phyloP scores from a whole-genome alignment of 2,329 filamentous ascomycete genomes.

The Phyllosticta paracitricarpa region DNA sequence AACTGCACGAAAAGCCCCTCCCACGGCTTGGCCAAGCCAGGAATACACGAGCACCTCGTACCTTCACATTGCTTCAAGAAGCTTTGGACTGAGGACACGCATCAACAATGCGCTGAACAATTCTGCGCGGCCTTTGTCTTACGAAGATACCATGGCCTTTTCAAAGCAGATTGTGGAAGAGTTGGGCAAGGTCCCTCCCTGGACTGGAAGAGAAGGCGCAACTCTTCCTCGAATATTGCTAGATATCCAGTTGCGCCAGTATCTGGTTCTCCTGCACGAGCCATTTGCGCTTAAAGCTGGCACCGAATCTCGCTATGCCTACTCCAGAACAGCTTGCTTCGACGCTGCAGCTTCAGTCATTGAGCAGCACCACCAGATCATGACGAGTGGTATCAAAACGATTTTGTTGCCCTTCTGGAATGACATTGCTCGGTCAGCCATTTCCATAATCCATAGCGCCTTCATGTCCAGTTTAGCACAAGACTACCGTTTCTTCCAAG shows the following conservation, averaged over 20 bases:
- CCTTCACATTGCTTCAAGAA: constrained; percentile 16
- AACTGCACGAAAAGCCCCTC: constrained; percentile 16
- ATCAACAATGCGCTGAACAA: constrained; percentile 25
- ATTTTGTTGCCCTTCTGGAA: neutral
- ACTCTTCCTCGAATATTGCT: constrained; percentile 15
- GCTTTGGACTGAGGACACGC: constrained; percentile 22
- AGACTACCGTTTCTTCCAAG: constrained; percentile 19
- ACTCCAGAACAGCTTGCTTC: constrained; percentile 23
- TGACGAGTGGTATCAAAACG: neutral
- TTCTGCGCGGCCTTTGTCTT: constrained; percentile 19
- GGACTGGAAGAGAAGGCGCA: constrained; percentile 2
- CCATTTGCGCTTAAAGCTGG: constrained; percentile 22
- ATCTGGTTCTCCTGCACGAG: constrained; percentile 24
- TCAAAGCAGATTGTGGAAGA: constrained; percentile 18
- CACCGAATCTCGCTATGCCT: constrained; percentile 19
- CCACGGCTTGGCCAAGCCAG: constrained; percentile 17
- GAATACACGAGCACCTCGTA: constrained; percentile 25
- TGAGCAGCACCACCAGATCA: constrained; percentile 15
- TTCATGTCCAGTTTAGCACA: constrained; percentile 6
- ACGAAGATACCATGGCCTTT: constrained; percentile 24
- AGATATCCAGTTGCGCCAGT: constrained; percentile 25
- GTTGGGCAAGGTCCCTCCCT: constrained; percentile 7
- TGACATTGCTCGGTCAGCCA: neutral
- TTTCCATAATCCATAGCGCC: constrained; percentile 7
- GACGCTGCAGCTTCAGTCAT: constrained; percentile 21